Evolutionary conservation across 2,329 filamentous ascomycete species (phyloP), one percentile per base, ranked within the genome.

Genomic region (Ophioceras dolichostomum): DNA sequence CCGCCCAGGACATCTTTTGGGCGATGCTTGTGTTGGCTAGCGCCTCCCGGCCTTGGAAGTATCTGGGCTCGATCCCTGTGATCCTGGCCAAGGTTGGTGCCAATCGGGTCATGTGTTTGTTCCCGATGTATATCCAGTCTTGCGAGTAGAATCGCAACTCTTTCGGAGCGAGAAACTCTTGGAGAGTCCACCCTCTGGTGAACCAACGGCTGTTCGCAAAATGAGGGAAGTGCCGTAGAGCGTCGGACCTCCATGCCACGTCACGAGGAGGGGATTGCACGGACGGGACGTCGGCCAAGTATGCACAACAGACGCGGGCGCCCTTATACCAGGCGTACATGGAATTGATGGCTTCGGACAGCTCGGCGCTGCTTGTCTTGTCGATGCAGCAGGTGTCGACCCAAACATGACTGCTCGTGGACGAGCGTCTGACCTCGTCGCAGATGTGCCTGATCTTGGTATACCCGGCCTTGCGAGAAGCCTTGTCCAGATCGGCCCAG

Each of bases 321-420:
- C 51, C 41, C n/a, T 45, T 43, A 40, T 59, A 58, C 51, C 54
- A 59, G 19, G 32, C 32, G 16, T n/a, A 31, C 29, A 31, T 26
- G 8, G 22, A 26, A 12, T 26, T 26, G 22, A 26, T 26, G 22
- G 52, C 49, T 41, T 56, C 49, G 1, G 50, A 49, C 2, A 59
- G 43, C 42, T 58, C 56, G 1, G 53, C 47, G 19, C 45, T 50
- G 34, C 45, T 52, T 2, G 39, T 40, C 39, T 56, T 57, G 41
- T 57, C 51, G 36, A 59, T 58, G 30, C 56, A 59, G 44, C 53
- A 57, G 6, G 54, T 58, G 41, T 59, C 56, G 7, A 56, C 43
- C 56, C 56, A 59, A 18, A 49, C 39, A 34, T 55, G 57, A 12
- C 18, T 43, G 8, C 51, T 37, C 7, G n/a, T n/a, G n/a, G n/a